phyloP scores from a whole-genome alignment of 2,329 filamentous ascomycete genomes.

The Talaromyces sp. region DNA sequence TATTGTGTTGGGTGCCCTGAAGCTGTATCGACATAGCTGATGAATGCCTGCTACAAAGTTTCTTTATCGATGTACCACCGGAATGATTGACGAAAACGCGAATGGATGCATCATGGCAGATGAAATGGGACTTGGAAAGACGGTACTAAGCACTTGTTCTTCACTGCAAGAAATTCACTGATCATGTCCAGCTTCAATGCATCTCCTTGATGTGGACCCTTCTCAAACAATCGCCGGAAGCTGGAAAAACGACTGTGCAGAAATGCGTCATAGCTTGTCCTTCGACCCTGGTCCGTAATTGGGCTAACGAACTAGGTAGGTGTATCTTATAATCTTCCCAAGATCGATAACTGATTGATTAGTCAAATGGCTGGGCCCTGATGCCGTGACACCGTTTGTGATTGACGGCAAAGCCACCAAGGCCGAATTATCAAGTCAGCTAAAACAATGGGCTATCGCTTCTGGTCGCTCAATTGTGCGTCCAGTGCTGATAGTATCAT shows the following conservation, averaged over 20 bases:
- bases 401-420: slow-evolving; percentile 96
- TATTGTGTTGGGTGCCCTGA: neutral
- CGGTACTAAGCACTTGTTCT: slow-evolving; percentile 42
- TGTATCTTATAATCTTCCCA: neutral
- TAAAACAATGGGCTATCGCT: slow-evolving; percentile 92
- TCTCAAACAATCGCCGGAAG: slow-evolving; percentile 89
- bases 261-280: slow-evolving; percentile 97
- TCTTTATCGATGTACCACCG: slow-evolving; percentile 89
- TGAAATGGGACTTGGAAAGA: slow-evolving; percentile 98
- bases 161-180: slow-evolving; percentile 6
- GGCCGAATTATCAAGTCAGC: slow-evolving; percentile 82
- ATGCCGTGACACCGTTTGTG: slow-evolving; percentile 88
- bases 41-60: slow-evolving; percentile 52
- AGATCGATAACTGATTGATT: slow-evolving; percentile 22
- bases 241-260: slow-evolving; percentile 89
- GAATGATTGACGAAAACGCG: slow-evolving; percentile 89
- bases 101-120: slow-evolving; percentile 99
- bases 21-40: slow-evolving; percentile 4
- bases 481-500: slow-evolving; percentile 95
- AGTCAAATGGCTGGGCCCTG: slow-evolving; percentile 90
- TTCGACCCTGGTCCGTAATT: slow-evolving; percentile 93
- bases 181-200: slow-evolving; percentile 65
- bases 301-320: slow-evolving; percentile 81
- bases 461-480: slow-evolving; percentile 84
- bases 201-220: slow-evolving; percentile 96